Conservation (phyloP, 1,139 yeast genomes). For the Zygosaccharomyces pseudobailii region DNA sequence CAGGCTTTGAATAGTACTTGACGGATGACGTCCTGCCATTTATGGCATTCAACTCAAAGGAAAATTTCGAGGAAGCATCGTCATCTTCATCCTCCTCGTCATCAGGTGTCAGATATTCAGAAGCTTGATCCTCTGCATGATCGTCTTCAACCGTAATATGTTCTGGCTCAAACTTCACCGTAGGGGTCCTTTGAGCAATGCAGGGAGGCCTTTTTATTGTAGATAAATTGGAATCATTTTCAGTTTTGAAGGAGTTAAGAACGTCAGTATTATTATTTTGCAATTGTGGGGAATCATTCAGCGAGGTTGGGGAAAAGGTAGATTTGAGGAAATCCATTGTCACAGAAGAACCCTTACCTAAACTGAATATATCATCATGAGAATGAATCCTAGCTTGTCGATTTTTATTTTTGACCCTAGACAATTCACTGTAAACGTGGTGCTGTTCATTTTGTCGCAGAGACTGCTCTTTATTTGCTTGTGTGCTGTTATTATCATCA, state of each 20-base stretch:
- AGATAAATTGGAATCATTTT: neutral
- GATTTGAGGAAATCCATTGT: slow-evolving; percentile 10
- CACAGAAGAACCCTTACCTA: slow-evolving; percentile 14
- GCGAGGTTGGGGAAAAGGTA: slow-evolving; percentile 7
- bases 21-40: slow-evolving; percentile 61
- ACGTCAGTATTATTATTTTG: neutral
- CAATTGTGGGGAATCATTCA: neutral
- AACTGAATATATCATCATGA: slow-evolving; percentile 24
- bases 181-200: neutral
- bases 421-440: slow-evolving; percentile 13
- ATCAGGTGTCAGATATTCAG: slow-evolving; percentile 7
- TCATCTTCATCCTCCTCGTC: slow-evolving; percentile 18
- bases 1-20: slow-evolving; percentile 46
- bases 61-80: slow-evolving; percentile 46
- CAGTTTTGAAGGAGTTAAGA: neutral
- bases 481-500: slow-evolving; percentile 4
- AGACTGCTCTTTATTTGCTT: slow-evolving; percentile 4
- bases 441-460: slow-evolving; percentile 8
- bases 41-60: slow-evolving; percentile 49
- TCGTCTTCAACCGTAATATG: neutral
- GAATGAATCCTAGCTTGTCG: slow-evolving; percentile 32
- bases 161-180: neutral
- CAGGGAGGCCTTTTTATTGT: neutral
- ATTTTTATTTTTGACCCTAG: slow-evolving; percentile 19
- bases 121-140: slow-evolving; percentile 4